Conservation (phyloP, 805 yeast species). For the Starmerella etchellsii region DNA sequence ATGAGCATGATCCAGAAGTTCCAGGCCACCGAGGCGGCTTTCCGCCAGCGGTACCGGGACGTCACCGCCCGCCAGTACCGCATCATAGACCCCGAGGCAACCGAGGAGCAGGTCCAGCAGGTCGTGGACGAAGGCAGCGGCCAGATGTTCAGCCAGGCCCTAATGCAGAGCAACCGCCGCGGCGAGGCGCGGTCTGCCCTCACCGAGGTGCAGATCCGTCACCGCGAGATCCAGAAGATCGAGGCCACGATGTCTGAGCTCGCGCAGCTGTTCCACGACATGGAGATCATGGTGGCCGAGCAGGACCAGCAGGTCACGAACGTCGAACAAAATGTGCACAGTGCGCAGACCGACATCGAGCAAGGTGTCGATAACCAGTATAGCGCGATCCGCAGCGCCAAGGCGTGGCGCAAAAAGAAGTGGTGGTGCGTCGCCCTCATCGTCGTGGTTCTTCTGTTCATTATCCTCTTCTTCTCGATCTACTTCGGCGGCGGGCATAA, state of each 20-base stretch:
- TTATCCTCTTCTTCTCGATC: conserved; percentile 16
- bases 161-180: conserved; percentile 29
- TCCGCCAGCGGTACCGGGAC: conserved; percentile 67
- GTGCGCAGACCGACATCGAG: conserved; percentile 83
- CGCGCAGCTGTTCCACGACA: conserved; percentile 85
- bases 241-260: conserved; percentile 93
- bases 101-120: conserved; percentile 69
- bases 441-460: conserved; percentile 23
- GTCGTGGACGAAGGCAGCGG: conserved; percentile 77
- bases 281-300: conserved; percentile 92
- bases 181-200: conserved; percentile 85
- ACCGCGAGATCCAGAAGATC: conserved; percentile 84
- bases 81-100: conserved; percentile 42
- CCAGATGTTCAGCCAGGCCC: conserved; percentile 88
- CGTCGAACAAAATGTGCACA: conserved; percentile 64
- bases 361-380: conserved; percentile 89
- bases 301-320: conserved; percentile 81
- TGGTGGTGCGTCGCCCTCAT: conserved; percentile 50
- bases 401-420: conserved; percentile 81
- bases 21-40: conserved; percentile 73
- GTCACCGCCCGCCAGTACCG: conserved; percentile 89
- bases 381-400: conserved; percentile 78
- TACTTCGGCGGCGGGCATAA: conserved; percentile 16
- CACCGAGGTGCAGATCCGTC: conserved; percentile 91
- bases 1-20: conserved; percentile 76